phyloP scores from a whole-genome alignment of 2,329 filamentous ascomycete species.

The Pseudogymnoascus sp. region DNA sequence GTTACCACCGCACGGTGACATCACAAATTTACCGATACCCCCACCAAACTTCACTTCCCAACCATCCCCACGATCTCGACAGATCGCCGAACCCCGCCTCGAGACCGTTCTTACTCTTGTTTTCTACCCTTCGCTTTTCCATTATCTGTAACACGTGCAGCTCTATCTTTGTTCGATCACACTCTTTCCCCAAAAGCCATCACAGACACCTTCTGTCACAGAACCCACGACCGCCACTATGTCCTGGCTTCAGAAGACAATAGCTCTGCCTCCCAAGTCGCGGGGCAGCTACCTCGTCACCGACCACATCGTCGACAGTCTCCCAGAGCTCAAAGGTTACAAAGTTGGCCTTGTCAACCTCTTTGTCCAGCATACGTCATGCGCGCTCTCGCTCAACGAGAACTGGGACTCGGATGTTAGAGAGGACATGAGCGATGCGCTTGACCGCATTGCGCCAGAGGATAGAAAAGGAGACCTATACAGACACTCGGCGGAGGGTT shows the following conservation, averaged over 20 bases:
- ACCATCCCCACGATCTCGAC: not conserved
- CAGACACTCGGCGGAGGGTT: conserved; percentile 76
- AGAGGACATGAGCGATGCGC: conserved; percentile 83
- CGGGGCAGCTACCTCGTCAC: conserved; percentile 89
- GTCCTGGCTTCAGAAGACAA: conserved; percentile 77
- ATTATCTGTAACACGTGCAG: conserved; percentile 43
- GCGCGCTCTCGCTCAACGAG: conserved; percentile 86
- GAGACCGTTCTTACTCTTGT: conserved; percentile 37
- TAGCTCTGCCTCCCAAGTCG: conserved; percentile 66
- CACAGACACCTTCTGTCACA: conserved; percentile 18
- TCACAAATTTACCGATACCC: conserved; percentile 6
- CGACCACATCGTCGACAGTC: conserved; percentile 56
- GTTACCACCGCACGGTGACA: not conserved
- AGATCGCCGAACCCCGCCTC: not conserved
- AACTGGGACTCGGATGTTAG: conserved; percentile 83
- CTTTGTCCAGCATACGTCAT: conserved; percentile 93
- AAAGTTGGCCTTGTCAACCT: conserved; percentile 80
- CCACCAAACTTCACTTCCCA: conserved; percentile 15
- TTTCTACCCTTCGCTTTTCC: conserved; percentile 46
- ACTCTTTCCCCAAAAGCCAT: conserved; percentile 26
- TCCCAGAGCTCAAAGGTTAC: conserved; percentile 77
- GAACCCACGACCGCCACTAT: conserved; percentile 31
- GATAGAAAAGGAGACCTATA: conserved; percentile 72
- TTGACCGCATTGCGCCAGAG: conserved; percentile 83
- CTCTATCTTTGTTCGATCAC: conserved; percentile 33